These are phyloP conservation scores for Calonectria pseudoreteaudii DNA, from an alignment of 2,329 filamentous ascomycete genomes.

Conservation along the genomic window DNA sequence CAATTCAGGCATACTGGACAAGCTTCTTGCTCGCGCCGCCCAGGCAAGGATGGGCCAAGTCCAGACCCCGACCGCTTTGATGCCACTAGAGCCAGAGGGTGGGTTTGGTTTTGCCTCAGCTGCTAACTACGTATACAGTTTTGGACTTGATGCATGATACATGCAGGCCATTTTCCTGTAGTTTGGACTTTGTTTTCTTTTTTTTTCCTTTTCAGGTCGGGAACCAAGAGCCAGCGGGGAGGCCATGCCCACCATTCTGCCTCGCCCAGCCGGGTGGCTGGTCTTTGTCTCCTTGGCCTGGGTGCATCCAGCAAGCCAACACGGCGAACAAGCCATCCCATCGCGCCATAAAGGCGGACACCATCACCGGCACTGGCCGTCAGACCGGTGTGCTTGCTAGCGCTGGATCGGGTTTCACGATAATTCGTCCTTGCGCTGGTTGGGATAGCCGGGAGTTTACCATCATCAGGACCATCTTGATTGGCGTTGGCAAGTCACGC, in stretches of 20 bases:
- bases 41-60: neutral
- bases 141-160: neutral
- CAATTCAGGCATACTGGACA: neutral
- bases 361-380: slow-evolving; percentile 30
- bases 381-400: slow-evolving; percentile 25
- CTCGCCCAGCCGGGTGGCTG: slow-evolving; percentile 7
- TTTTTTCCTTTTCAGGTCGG: neutral
- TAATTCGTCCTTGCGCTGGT: slow-evolving; percentile 21
- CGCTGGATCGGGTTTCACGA: slow-evolving; percentile 24
- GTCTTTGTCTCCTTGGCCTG: slow-evolving; percentile 17
- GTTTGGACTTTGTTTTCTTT: neutral
- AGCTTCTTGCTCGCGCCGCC: neutral
- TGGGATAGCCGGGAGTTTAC: slow-evolving; percentile 22
- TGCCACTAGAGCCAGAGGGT: neutral
- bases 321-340: neutral
- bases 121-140: neutral
- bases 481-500: slow-evolving; percentile 18
- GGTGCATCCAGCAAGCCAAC: slow-evolving; percentile 19
- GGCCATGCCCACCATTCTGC: neutral
- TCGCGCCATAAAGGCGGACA: neutral
- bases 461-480: slow-evolving; percentile 9
- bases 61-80: neutral
- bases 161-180: neutral
- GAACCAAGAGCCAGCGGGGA: neutral
- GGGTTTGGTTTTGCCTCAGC: slow-evolving; percentile 3